Conservation (phyloP, 2,329 filamentous ascomycete species). For the Rhynchosporium graminicola region DNA sequence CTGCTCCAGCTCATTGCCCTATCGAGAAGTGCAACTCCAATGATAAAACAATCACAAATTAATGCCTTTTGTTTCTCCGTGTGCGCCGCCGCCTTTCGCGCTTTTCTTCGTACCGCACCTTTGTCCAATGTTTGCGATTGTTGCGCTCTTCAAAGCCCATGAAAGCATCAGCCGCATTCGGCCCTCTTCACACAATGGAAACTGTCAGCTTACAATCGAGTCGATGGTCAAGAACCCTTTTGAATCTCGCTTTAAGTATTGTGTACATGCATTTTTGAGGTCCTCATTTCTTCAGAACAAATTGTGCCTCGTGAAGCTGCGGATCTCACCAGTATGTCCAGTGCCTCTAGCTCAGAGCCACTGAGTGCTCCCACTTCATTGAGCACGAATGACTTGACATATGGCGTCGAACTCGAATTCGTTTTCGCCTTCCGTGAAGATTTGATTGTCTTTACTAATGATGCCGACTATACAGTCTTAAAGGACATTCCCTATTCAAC, state of each 20-base stretch:
- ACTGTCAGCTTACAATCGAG: background rate
- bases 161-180: constrained; percentile 4
- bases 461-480: background rate
- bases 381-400: constrained; percentile 21
- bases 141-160: background rate
- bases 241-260: background rate
- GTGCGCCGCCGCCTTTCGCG: background rate
- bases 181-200: background rate
- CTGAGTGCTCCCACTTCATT: constrained; percentile 2
- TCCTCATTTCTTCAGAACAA: too few relatives aligned
- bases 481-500: background rate
- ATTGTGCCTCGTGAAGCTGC: background rate
- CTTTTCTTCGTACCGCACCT: background rate
- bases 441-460: constrained; percentile 22
- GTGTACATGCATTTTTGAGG: too few relatives aligned
- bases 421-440: constrained; percentile 33
- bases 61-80: too few relatives aligned
- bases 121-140: background rate
- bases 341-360: constrained; percentile 4
- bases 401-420: constrained; percentile 34
- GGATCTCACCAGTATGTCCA: constrained; percentile 4
- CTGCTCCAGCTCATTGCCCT: too few relatives aligned
- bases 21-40: too few relatives aligned
- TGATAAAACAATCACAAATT: too few relatives aligned
- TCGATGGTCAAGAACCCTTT: background rate